Conservation (phyloP, 2,329 filamentous ascomycete species). For the Verticillium albo-atrum region DNA sequence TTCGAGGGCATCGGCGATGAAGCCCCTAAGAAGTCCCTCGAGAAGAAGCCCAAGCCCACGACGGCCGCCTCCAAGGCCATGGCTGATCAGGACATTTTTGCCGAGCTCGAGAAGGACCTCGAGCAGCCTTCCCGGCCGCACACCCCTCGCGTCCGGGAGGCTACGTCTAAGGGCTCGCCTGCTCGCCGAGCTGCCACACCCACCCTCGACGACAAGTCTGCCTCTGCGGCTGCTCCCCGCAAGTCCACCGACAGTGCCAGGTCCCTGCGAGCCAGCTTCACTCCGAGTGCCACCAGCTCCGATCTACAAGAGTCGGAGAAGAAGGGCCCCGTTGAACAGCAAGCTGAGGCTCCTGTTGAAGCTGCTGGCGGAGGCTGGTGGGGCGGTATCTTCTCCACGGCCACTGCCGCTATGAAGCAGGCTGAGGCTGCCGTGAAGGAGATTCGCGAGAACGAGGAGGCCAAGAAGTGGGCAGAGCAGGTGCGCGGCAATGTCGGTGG, state of each 20-base stretch:
- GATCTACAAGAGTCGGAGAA: constrained; percentile 56
- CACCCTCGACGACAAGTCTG: constrained; percentile 60
- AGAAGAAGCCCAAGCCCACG: constrained; percentile 39
- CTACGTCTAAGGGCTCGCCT: constrained; percentile 37
- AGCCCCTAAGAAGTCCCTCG: constrained; percentile 41
- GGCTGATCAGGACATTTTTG: constrained; percentile 70
- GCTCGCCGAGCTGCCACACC: constrained; percentile 48
- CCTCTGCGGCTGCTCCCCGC: constrained; percentile 35
- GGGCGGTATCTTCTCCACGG: constrained; percentile 80
- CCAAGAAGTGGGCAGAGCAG: constrained; percentile 92
- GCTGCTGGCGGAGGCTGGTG: constrained; percentile 72
- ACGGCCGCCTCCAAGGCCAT: constrained; percentile 44
- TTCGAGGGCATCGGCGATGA: constrained; percentile 59
- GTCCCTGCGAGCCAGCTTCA: constrained; percentile 68
- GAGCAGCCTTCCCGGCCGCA: constrained; percentile 70
- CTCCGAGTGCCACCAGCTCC: constrained; percentile 61
- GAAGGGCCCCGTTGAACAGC: constrained; percentile 42
- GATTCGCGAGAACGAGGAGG: constrained; percentile 94
- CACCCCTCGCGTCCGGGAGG: constrained; percentile 69
- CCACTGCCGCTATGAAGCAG: constrained; percentile 82
- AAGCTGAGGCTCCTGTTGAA: constrained; percentile 10
- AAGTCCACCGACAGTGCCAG: constrained; percentile 76
- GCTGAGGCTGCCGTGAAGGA: constrained; percentile 91
- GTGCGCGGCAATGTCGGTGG: constrained; percentile 83
- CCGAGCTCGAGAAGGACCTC: constrained; percentile 68